Evolutionary conservation across 768 basidiomycete species (phyloP).

Genomic region (Lentinula aciculospora): DNA sequence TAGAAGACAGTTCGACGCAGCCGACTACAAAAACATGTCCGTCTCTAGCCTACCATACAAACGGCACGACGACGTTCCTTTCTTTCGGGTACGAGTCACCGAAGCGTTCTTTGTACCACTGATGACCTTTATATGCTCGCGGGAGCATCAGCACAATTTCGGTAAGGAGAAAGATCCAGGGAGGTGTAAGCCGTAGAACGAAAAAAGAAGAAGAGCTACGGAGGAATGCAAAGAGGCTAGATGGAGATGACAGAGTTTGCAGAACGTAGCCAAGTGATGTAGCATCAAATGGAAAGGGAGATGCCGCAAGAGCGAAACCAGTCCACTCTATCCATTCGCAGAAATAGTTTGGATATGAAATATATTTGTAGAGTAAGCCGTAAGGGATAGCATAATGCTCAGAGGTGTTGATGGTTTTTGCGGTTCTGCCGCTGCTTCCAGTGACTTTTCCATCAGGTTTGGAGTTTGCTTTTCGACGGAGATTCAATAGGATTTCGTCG

Average conservation of each 20-base stretch:
- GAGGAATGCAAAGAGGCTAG: conserved; percentile 19
- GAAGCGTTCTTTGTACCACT: conserved; percentile 81
- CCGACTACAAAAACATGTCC: neutral
- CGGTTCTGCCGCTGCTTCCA: conserved; percentile 12
- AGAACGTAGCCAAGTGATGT: conserved; percentile 9
- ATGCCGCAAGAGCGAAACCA: conserved; percentile 77
- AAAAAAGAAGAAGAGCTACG: conserved; percentile 26
- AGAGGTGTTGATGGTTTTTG: conserved; percentile 17
- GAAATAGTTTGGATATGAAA: conserved; percentile 92
- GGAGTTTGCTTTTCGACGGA: conserved; percentile 58
- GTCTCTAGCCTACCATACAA: conserved; percentile 41
- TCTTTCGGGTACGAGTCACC: conserved; percentile 70
- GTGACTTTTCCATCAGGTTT: conserved; percentile 28
- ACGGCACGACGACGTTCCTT: conserved; percentile 77
- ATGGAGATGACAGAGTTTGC: neutral
- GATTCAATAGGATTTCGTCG: conserved; percentile 83
- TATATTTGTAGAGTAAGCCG: conserved; percentile 65
- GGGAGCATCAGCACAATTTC: conserved; percentile 80
- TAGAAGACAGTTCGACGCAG: neutral
- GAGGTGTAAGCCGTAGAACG: conserved; percentile 51
- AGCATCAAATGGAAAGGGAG: conserved; percentile 35
- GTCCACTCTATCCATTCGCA: conserved; percentile 96
- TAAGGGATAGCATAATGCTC: conserved; percentile 78
- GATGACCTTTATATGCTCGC: conserved; percentile 74
- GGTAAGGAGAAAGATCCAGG: conserved; percentile 72